phyloP scores from a whole-genome alignment of 371 early-diverging fungal species.

The Mucor irregularis region DNA sequence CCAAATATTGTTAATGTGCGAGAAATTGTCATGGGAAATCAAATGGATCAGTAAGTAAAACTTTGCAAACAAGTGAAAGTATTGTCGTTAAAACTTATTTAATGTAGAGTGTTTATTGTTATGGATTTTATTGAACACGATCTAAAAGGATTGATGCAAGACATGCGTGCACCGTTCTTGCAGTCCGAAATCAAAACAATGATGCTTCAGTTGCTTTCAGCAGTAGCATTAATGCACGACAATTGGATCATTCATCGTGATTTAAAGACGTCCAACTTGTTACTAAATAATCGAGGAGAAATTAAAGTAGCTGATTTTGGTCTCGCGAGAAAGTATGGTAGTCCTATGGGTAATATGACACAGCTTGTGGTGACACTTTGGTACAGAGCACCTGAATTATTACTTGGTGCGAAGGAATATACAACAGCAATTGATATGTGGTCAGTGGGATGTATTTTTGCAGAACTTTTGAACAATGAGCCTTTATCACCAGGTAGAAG shows the following conservation, averaged over 20 bases:
- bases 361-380: constrained; percentile 92
- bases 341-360: constrained; percentile 76
- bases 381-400: constrained; percentile 97
- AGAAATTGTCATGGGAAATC: constrained; percentile 87
- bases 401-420: constrained; percentile 93
- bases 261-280: constrained; percentile 95
- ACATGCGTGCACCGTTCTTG: constrained; percentile 77
- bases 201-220: constrained; percentile 86
- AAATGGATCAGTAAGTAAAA: constrained; percentile 66
- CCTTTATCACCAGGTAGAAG: constrained; percentile 77
- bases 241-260: constrained; percentile 98
- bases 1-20: constrained; percentile 94
- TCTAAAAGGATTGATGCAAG: constrained; percentile 86
- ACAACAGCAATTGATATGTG: constrained; percentile 97
- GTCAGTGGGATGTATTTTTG: constrained; percentile 95
- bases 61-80: neutral
- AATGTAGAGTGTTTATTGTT: constrained; percentile 87
- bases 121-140: constrained; percentile 98
- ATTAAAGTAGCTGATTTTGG: constrained; percentile 89
- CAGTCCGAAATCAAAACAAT: constrained; percentile 93
- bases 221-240: constrained; percentile 86
- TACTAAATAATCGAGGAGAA: constrained; percentile 84
- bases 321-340: constrained; percentile 80
- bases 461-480: constrained; percentile 77
- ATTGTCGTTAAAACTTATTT: neutral